Conservation (phyloP, 805 yeast species). For the Ogataea pilisensis region DNA sequence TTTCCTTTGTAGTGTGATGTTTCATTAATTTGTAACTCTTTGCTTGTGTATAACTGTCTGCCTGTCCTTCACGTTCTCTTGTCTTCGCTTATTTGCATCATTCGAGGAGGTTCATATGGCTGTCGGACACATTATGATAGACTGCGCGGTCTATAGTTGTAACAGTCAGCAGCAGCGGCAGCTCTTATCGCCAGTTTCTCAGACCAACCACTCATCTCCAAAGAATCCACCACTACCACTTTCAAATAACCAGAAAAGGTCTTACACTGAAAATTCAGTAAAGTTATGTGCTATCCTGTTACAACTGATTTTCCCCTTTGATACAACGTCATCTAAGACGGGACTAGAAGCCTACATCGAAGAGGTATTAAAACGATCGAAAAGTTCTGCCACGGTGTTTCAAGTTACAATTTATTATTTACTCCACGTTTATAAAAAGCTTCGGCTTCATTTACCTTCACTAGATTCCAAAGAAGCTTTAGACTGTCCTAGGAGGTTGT, state of each 20-base stretch:
- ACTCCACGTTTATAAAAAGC: conserved; percentile 28
- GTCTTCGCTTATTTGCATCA: not conserved
- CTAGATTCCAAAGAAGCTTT: conserved; percentile 8
- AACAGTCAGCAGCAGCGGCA: not conserved
- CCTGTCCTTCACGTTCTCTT: not conserved
- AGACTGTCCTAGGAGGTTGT: conserved; percentile 59
- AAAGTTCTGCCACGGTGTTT: conserved; percentile 56
- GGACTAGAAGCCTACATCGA: conserved; percentile 27
- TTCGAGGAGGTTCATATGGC: not conserved
- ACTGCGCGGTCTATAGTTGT: not conserved
- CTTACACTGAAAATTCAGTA: not conserved
- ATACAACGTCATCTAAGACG: not conserved
- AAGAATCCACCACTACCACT: not conserved
- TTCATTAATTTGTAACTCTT: no score
- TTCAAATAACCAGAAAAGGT: no score
- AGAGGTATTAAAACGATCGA: conserved; percentile 46
- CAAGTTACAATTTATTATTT: conserved; percentile 67
- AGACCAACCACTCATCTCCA: not conserved
- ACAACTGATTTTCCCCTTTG: not conserved
- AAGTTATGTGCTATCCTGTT: conserved; percentile 1
- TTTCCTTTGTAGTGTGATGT: no score
- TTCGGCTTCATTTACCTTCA: no score
- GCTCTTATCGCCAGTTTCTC: not conserved
- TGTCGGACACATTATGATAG: not conserved
- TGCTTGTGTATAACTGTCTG: no score